A percentile compares a stretch with the other conserved stretches of the same genome.
Conservation (phyloP, 805 yeast genomes). For the Geotrichum ghanense region DNA sequence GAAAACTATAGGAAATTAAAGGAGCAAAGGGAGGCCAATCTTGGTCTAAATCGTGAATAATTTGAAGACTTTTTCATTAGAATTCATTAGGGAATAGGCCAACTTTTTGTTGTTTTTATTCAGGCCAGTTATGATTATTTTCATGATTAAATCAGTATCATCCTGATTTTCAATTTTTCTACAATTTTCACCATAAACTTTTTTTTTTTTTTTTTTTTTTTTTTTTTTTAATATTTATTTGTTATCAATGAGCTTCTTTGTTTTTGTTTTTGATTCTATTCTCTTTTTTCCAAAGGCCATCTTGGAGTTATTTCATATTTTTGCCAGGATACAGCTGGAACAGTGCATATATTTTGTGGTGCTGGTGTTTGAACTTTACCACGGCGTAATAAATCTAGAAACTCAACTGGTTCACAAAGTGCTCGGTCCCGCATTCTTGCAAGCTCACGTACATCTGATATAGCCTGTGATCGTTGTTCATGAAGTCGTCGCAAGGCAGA, state of each 20-base stretch:
- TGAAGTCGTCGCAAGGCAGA: conserved; percentile 20
- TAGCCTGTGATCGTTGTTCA: conserved; percentile 17
- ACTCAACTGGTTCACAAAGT: conserved; percentile 18
- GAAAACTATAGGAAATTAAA: conserved; percentile 24
- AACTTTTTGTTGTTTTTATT: no score
- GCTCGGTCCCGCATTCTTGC: conserved; percentile 18
- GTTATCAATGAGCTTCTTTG: neutral
- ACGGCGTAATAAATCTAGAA: conserved; percentile 12
- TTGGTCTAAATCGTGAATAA: neutral
- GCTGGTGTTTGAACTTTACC: conserved; percentile 14
- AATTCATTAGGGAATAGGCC: no score
- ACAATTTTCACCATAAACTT: no score
- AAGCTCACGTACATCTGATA: conserved; percentile 17
- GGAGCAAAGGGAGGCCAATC: conserved; percentile 8
- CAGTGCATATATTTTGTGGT: conserved; percentile 19
- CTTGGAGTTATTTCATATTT: no score
- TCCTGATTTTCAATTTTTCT: no score
- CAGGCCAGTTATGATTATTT: neutral
- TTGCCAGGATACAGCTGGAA: conserved; percentile 23
- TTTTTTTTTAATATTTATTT: conserved; percentile 1
- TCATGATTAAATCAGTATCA: neutral
- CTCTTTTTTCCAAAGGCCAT: neutral
- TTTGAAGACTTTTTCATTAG: neutral
- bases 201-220: neutral
- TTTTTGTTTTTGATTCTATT: no score